Conservation (phyloP, 1,284 basidiomycete genomes). For the Limonomyces culmigenus region DNA sequence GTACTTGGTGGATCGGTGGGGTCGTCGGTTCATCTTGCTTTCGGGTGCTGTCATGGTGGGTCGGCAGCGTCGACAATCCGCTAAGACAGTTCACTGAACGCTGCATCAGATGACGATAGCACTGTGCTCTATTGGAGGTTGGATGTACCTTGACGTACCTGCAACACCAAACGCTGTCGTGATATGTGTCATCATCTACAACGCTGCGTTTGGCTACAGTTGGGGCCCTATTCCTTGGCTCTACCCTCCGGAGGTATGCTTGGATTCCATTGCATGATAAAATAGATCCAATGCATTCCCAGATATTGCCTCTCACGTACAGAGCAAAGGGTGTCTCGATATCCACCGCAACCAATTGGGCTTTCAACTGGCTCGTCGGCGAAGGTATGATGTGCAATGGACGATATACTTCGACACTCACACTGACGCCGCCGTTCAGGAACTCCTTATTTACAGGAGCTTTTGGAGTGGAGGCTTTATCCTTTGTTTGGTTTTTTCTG, state of each 20-base stretch:
- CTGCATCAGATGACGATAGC: slow-evolving; percentile 54
- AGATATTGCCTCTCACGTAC: slow-evolving; percentile 86
- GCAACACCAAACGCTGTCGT: slow-evolving; percentile 84
- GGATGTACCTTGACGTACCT: slow-evolving; percentile 85
- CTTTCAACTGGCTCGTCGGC: slow-evolving; percentile 83
- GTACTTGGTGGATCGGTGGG: slow-evolving; percentile 91
- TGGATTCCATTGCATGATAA: not conserved
- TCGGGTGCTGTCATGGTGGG: slow-evolving; percentile 76
- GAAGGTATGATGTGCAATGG: too few species aligned
- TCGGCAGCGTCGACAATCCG: slow-evolving; percentile 6
- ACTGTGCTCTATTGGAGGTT: slow-evolving; percentile 72
- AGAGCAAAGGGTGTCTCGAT: slow-evolving; percentile 90
- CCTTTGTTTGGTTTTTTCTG: slow-evolving; percentile 96
- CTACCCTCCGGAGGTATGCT: slow-evolving; percentile 64
- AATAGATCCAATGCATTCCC: slow-evolving; percentile 8
- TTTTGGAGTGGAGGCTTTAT: slow-evolving; percentile 86
- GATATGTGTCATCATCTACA: slow-evolving; percentile 83
- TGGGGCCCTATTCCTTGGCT: slow-evolving; percentile 80
- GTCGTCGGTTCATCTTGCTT: slow-evolving; percentile 80
- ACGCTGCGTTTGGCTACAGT: slow-evolving; percentile 77
- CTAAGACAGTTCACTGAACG: not conserved
- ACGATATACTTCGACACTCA: too few species aligned
- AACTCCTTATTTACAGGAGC: slow-evolving; percentile 80
- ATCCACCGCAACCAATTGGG: slow-evolving; percentile 77
- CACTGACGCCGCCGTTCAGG: too few species aligned